Evolutionary conservation across 495 filamentous ascomycete genomes (phyloP).

Genomic region (Xylaria curta): DNA sequence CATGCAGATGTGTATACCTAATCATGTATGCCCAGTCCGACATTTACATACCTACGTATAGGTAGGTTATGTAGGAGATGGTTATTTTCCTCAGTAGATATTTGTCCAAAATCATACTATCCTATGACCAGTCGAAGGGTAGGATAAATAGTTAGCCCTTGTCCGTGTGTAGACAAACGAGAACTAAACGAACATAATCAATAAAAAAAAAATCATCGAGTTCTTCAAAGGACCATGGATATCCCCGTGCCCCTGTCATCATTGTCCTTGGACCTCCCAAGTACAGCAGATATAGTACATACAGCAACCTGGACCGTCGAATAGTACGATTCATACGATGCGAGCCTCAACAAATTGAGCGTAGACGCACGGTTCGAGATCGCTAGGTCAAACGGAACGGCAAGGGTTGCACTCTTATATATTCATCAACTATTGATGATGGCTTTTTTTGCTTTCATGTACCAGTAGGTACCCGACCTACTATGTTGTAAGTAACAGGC

Average conservation of each 20-base stretch:
- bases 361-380: constrained; percentile 12
- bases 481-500: neutral
- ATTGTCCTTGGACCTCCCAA: neutral
- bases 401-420: constrained; percentile 6
- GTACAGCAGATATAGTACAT: neutral
- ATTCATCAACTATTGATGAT: constrained; percentile 14
- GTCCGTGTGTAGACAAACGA: neutral
- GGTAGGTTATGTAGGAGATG: too few species aligned
- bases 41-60: neutral
- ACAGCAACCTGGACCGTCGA: neutral
- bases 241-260: constrained; percentile 15
- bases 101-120: neutral
- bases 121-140: neutral
- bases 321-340: neutral
- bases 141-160: neutral
- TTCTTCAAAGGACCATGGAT: neutral
- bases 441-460: constrained; percentile 7
- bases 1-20: constrained; percentile 22
- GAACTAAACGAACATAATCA: neutral
- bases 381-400: constrained; percentile 5
- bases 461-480: constrained; percentile 12
- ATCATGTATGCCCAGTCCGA: constrained; percentile 21
- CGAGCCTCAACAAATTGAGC: neutral
- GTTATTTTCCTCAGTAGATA: neutral
- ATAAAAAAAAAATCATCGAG: neutral